A percentile compares a stretch with the other conserved stretches of the same genome.
Conservation (phyloP, 495 filamentous ascomycete species). For the Penicillium riverlandense region DNA sequence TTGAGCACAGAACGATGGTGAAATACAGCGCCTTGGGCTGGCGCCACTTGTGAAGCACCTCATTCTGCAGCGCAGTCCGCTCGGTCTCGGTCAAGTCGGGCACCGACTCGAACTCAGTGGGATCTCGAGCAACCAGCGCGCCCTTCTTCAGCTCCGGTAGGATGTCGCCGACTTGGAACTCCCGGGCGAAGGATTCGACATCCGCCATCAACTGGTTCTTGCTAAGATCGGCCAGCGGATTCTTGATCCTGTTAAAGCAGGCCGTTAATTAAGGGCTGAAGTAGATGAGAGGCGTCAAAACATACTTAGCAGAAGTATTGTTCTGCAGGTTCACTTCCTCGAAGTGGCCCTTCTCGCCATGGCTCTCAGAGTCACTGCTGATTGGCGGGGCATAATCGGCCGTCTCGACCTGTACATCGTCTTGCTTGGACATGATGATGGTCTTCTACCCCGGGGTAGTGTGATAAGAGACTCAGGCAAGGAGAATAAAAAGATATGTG, state of each 20-base stretch:
- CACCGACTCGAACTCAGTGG: constrained; percentile 45
- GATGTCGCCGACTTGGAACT: constrained; percentile 39
- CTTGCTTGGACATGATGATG: too few species aligned
- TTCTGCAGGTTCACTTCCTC: constrained; percentile 43
- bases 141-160: constrained; percentile 46
- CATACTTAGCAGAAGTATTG: constrained; percentile 44
- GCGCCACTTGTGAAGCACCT: constrained; percentile 56
- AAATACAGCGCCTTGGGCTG: constrained; percentile 59
- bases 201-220: constrained; percentile 43
- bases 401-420: too few species aligned
- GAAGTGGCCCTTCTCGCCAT: constrained; percentile 23
- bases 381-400: too few species aligned
- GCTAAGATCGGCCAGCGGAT: constrained; percentile 52
- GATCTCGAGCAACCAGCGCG: constrained; percentile 60
- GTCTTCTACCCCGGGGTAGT: too few species aligned
- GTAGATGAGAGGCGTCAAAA: background rate
- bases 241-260: constrained; percentile 44
- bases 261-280: background rate
- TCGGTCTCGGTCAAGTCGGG: constrained; percentile 51
- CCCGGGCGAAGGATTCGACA: constrained; percentile 48
- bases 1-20: constrained; percentile 62
- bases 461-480: too few species aligned
- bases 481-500: too few species aligned
- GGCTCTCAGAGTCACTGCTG: constrained; percentile 10
- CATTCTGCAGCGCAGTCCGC: constrained; percentile 39